Evolutionary conservation across 1,284 basidiomycete genomes (phyloP).

Genomic region (Coriolopsis trogii): DNA sequence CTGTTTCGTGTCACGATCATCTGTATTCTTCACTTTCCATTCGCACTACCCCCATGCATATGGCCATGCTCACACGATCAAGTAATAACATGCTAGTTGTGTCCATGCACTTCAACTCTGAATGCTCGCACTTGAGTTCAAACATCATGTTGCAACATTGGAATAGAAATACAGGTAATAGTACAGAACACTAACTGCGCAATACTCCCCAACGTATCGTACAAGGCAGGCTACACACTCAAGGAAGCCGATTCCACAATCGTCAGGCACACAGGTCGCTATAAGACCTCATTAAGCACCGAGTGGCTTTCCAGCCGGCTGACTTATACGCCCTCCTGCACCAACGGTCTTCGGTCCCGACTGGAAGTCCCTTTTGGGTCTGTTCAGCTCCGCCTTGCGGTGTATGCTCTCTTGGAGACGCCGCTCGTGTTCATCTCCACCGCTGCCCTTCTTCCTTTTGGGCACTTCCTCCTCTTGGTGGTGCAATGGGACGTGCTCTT

Average conservation of each 20-base stretch:
- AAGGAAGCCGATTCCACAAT: too few species aligned
- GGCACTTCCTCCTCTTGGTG: slow-evolving; percentile 54
- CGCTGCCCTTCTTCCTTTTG: slow-evolving; percentile 48
- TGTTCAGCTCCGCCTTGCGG: slow-evolving; percentile 53
- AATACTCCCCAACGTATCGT: background rate
- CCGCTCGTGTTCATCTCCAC: slow-evolving; percentile 49
- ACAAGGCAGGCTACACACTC: too few species aligned
- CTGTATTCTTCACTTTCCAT: slow-evolving; percentile 23
- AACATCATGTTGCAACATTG: too few species aligned
- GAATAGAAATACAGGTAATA: slow-evolving; percentile 9
- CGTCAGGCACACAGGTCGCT: too few species aligned
- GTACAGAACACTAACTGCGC: background rate
- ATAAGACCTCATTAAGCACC: slow-evolving; percentile 37
- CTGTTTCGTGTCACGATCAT: slow-evolving; percentile 17
- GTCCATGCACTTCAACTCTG: slow-evolving; percentile 14
- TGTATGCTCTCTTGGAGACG: slow-evolving; percentile 50
- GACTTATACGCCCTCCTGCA: slow-evolving; percentile 55
- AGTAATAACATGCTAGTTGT: slow-evolving; percentile 25
- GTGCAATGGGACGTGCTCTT: slow-evolving; percentile 43
- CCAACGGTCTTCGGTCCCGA: slow-evolving; percentile 37
- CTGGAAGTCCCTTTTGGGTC: slow-evolving; percentile 51
- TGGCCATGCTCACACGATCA: slow-evolving; percentile 25
- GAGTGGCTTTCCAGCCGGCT: slow-evolving; percentile 56
- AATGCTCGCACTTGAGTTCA: too few species aligned
- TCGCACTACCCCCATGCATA: slow-evolving; percentile 24